These are phyloP conservation scores for Pelargonium australe DNA, from an alignment of 441 rosid species.

Conservation along the genomic window DNA sequence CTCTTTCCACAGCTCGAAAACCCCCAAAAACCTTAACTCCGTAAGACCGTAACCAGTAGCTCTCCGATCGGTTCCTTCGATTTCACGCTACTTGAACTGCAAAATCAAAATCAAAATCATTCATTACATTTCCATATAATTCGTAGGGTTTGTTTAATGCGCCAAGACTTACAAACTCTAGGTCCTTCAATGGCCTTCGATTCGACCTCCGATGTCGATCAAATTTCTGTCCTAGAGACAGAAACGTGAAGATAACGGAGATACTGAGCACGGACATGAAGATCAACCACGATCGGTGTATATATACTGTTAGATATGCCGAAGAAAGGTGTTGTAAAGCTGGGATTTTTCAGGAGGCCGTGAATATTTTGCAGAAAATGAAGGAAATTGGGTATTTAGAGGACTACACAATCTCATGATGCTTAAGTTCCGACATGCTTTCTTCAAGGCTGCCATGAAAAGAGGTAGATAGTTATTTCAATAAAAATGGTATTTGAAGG, in stretches of 20 bases:
- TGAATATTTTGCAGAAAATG: constrained; percentile 69
- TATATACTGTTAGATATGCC: constrained; percentile 70
- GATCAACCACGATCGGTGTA: constrained; percentile 80
- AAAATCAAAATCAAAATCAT: too few species aligned
- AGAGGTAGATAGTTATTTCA: constrained; percentile 76
- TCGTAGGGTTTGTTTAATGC: constrained; percentile 21
- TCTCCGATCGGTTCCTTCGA: too few species aligned
- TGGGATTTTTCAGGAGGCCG: constrained; percentile 87
- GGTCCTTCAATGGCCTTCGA: constrained; percentile 22
- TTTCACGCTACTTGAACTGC: too few species aligned
- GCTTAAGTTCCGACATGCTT: too few species aligned
- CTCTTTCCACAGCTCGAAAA: too few species aligned
- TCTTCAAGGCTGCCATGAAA: constrained; percentile 71
- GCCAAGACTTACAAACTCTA: constrained; percentile 23
- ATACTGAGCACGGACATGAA: constrained; percentile 58
- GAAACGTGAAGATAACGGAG: constrained; percentile 61
- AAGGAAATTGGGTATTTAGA: constrained; percentile 67
- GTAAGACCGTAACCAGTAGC: too few species aligned
- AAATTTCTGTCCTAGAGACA: constrained; percentile 5
- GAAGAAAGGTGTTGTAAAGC: constrained; percentile 60
- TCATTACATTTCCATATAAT: neutral
- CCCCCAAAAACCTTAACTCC: too few species aligned
- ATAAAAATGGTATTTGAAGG: constrained; percentile 71
- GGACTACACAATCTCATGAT: constrained; percentile 64
- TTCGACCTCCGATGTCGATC: constrained; percentile 5